These are phyloP conservation scores for Terana coerulea DNA, from an alignment of 768 basidiomycete genomes.

Conservation along the genomic window DNA sequence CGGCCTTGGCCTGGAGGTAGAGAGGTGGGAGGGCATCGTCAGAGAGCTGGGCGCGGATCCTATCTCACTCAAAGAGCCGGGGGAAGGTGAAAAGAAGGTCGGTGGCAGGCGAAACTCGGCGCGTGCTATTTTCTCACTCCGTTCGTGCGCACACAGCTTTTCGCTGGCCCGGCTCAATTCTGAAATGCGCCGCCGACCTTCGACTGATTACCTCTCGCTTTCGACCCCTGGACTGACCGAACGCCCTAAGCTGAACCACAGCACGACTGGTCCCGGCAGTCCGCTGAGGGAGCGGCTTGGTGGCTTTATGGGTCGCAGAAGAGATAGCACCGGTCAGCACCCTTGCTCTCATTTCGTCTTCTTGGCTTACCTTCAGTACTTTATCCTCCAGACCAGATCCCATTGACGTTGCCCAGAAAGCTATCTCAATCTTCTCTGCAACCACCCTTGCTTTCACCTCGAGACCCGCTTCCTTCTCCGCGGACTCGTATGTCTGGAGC, in stretches of 20 bases:
- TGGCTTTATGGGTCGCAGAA: conserved; percentile 51
- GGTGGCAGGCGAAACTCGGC: conserved; percentile 10
- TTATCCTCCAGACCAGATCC: conserved; percentile 50
- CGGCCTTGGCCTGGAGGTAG: conserved; percentile 79
- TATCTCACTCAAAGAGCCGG: conserved; percentile 71
- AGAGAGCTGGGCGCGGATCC: conserved; percentile 74
- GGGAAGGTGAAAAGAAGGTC: conserved; percentile 87
- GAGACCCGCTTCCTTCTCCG: conserved; percentile 63
- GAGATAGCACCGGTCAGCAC: conserved; percentile 59
- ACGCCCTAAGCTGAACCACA: conserved; percentile 53
- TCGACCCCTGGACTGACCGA: conserved; percentile 48
- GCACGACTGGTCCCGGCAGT: conserved; percentile 42
- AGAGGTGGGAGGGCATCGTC: conserved; percentile 87
- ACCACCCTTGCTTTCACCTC: conserved; percentile 49
- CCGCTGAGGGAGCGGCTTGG: conserved; percentile 69
- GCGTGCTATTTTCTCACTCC: conserved; percentile 10
- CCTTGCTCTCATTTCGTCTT: neutral
- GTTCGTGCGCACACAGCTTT: conserved; percentile 50
- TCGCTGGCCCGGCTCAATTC: conserved; percentile 81
- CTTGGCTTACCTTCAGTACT: neutral
- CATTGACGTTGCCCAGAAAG: conserved; percentile 57
- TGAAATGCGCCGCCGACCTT: conserved; percentile 82
- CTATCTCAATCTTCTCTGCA: conserved; percentile 64
- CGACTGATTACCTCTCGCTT: conserved; percentile 65
- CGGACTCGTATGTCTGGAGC: conserved; percentile 56